phyloP scores from a whole-genome alignment of 2,329 filamentous ascomycete genomes.

The Aspergillus oerlinghausenensis region DNA sequence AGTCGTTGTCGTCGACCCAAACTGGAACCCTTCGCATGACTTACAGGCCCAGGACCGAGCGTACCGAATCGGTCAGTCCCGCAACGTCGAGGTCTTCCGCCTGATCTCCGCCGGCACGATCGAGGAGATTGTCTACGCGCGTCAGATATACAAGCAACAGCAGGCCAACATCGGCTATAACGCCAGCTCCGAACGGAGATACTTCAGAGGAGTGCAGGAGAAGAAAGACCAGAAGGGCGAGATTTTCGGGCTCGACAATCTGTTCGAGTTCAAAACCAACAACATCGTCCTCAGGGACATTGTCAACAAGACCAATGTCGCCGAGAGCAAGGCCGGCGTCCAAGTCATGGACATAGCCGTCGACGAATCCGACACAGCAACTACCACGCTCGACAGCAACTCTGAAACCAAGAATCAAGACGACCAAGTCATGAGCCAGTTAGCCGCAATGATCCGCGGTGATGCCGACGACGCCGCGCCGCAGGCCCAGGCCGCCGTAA shows the following conservation, averaged over 20 bases:
- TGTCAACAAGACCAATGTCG: conserved; percentile 96
- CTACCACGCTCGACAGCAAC: conserved; percentile 47
- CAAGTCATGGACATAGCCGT: conserved; percentile 72
- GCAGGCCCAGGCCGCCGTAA: conserved; percentile 24
- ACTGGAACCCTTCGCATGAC: conserved; percentile 96
- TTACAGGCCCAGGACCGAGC: conserved; percentile 94
- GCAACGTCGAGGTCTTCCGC: conserved; percentile 93
- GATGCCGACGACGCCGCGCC: conserved; percentile 22
- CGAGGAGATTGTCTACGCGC: conserved; percentile 93
- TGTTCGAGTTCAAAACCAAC: conserved; percentile 76
- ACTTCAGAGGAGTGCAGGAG: conserved; percentile 92
- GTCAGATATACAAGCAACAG: conserved; percentile 98
- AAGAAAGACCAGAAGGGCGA: conserved; percentile 79
- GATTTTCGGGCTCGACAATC: conserved; percentile 83
- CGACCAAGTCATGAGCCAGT: conserved; percentile 65
- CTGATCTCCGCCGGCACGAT: conserved; percentile 88
- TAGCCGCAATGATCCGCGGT: conserved; percentile 59
- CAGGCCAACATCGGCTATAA: conserved; percentile 97
- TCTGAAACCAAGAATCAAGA: conserved; percentile 34
- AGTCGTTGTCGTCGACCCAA: conserved; percentile 92
- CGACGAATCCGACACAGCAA: conserved; percentile 54
- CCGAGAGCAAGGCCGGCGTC: conserved; percentile 83
- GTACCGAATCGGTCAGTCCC: conserved; percentile 87
- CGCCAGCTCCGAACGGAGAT: conserved; percentile 83
- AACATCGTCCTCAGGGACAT: conserved; percentile 86